Conservation (phyloP, 2,329 filamentous ascomycete genomes). For the Cryphonectria carpinicola region DNA sequence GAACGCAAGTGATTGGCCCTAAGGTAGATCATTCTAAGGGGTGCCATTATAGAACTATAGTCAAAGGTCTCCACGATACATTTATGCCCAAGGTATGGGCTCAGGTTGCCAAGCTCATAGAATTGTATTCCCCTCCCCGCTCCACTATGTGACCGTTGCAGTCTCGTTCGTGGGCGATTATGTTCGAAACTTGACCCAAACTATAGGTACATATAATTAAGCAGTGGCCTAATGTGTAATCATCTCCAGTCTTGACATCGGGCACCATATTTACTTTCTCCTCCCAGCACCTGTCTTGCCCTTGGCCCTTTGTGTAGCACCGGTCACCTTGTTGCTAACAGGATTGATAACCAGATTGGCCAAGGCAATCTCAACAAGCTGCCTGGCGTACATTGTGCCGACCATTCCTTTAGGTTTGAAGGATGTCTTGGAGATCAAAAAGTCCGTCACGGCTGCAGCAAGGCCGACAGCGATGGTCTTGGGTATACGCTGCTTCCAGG, state of each 20-base stretch:
- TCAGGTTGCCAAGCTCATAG: too few species aligned
- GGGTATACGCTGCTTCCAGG: constrained; percentile 28
- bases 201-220: background rate
- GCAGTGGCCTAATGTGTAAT: background rate
- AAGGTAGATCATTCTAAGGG: too few species aligned
- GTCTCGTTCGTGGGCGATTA: too few species aligned
- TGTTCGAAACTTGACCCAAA: too few species aligned
- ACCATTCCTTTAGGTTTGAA: constrained; percentile 26
- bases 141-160: too few species aligned
- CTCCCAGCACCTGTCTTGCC: background rate
- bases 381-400: constrained; percentile 25
- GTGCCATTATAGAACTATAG: too few species aligned
- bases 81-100: too few species aligned
- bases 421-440: constrained; percentile 23
- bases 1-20: too few species aligned
- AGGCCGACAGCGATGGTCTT: constrained; percentile 22
- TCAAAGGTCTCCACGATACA: too few species aligned
- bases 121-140: too few species aligned
- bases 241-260: background rate
- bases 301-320: constrained; percentile 2
- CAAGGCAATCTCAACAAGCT: constrained; percentile 25
- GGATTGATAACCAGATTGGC: constrained; percentile 28
- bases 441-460: constrained; percentile 26
- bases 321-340: constrained; percentile 22
- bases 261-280: background rate